Evolutionary conservation across 78 protist genomes (phyloP).

Genomic region (Dictyostelium brefeldianum): DNA sequence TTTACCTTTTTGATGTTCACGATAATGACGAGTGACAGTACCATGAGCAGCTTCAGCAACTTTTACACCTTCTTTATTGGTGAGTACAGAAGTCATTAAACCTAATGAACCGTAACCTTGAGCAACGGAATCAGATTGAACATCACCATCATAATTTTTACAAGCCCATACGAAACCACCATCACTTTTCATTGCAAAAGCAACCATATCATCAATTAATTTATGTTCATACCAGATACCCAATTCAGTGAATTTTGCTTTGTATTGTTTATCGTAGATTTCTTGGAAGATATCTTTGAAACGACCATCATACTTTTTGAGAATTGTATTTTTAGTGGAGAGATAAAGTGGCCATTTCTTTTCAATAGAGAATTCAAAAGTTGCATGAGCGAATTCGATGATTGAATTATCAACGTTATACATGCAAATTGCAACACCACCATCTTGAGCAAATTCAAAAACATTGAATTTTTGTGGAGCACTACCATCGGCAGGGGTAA

Average conservation of each 20-base stretch:
- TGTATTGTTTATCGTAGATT: conserved; percentile 85
- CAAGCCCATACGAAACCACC: conserved; percentile 98
- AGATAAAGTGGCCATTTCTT: conserved; percentile 90
- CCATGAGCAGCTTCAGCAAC: conserved; percentile 98
- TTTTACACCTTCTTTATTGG: conserved; percentile 92
- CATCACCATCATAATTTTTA: conserved; percentile 99
- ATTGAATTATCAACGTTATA: conserved; percentile 95
- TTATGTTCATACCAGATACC: conserved; percentile 96
- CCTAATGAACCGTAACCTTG: conserved; percentile 98
- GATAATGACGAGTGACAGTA: conserved; percentile 97
- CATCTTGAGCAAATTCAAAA: conserved; percentile 71
- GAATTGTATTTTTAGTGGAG: conserved; percentile 95
- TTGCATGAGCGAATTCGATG: conserved; percentile 90
- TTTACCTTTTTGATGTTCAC: conserved; percentile 91
- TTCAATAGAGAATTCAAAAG: conserved; percentile 85
- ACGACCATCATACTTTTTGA: conserved; percentile 95
- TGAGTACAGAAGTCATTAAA: conserved; percentile 96
- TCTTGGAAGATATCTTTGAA: conserved; percentile 95
- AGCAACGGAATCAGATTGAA: conserved; percentile 95
- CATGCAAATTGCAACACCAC: conserved; percentile 96
- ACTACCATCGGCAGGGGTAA: conserved; percentile 88
- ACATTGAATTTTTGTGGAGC: conserved; percentile 66
- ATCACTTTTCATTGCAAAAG: conserved; percentile 84
- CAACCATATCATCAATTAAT: conserved; percentile 97
- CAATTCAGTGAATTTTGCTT: conserved; percentile 45